Conservation (phyloP, 179 eudicot genomes). For the Actinidia chinensis region DNA sequence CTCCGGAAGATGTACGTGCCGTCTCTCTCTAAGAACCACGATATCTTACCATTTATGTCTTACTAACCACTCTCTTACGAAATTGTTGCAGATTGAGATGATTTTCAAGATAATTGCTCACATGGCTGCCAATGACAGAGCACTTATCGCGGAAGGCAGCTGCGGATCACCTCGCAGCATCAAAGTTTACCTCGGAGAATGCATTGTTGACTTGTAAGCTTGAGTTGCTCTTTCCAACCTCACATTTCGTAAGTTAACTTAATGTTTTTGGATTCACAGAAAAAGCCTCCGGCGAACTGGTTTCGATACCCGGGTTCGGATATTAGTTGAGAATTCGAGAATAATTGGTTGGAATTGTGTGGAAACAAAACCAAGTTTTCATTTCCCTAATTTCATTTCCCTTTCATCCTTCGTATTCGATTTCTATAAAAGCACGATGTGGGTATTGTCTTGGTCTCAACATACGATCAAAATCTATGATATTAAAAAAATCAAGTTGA, state of each 20-base stretch:
- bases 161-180: slow-evolving; percentile 96
- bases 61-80: neutral
- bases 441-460: too few species aligned
- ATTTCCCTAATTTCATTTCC: too few species aligned
- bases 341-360: neutral
- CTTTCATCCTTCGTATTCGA: too few species aligned
- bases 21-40: neutral
- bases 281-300: neutral
- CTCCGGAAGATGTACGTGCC: slow-evolving; percentile 49
- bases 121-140: slow-evolving; percentile 99
- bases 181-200: slow-evolving; percentile 87
- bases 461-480: too few species aligned
- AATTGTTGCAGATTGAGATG: slow-evolving; percentile 78
- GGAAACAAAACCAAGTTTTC: neutral
- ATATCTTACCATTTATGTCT: neutral
- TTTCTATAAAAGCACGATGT: too few species aligned
- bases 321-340: neutral
- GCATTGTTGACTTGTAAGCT: slow-evolving; percentile 58
- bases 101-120: slow-evolving; percentile 90
- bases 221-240: slow-evolving; percentile 17
- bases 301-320: slow-evolving; percentile 1
- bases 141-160: slow-evolving; percentile 76
- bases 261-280: neutral
- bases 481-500: too few species aligned
- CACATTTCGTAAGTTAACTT: neutral